These are phyloP conservation scores for Brasilioporus rufonigricans DNA, from an alignment of 768 basidiomycete genomes.

Conservation along the genomic window DNA sequence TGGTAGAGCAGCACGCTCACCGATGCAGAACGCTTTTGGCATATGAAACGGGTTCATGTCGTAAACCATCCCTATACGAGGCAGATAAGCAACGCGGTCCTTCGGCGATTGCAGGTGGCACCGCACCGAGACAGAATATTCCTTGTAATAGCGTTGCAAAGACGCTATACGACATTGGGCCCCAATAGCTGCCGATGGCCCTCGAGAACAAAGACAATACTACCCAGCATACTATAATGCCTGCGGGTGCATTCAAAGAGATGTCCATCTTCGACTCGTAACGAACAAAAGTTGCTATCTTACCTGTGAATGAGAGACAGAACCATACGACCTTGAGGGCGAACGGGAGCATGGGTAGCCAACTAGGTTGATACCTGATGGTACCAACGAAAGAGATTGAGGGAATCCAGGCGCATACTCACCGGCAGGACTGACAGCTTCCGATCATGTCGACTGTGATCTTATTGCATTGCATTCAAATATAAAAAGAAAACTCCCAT, in stretches of 20 bases:
- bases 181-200: slow-evolving; percentile 46
- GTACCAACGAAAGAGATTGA: background rate
- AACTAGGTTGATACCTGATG: background rate
- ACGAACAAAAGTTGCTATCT: background rate
- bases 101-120: background rate
- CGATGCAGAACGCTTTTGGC: slow-evolving; percentile 56
- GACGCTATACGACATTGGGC: slow-evolving; percentile 45
- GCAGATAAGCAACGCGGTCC: background rate
- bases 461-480: background rate
- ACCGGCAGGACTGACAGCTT: background rate
- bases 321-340: slow-evolving; percentile 60
- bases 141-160: slow-evolving; percentile 53
- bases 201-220: slow-evolving; percentile 46
- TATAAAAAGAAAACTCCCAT: background rate
- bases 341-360: slow-evolving; percentile 48
- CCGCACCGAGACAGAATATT: slow-evolving; percentile 58
- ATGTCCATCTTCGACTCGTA: background rate
- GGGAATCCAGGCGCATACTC: background rate
- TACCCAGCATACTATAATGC: slow-evolving; percentile 49
- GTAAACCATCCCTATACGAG: slow-evolving; percentile 55
- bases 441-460: background rate
- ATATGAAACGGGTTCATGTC: slow-evolving; percentile 59
- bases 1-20: slow-evolving; percentile 31
- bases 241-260: slow-evolving; percentile 30
- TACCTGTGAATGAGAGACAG: slow-evolving; percentile 54